Evolutionary conservation across 495 filamentous ascomycete genomes (phyloP).

Genomic region (Mycothermus thermophilus): DNA sequence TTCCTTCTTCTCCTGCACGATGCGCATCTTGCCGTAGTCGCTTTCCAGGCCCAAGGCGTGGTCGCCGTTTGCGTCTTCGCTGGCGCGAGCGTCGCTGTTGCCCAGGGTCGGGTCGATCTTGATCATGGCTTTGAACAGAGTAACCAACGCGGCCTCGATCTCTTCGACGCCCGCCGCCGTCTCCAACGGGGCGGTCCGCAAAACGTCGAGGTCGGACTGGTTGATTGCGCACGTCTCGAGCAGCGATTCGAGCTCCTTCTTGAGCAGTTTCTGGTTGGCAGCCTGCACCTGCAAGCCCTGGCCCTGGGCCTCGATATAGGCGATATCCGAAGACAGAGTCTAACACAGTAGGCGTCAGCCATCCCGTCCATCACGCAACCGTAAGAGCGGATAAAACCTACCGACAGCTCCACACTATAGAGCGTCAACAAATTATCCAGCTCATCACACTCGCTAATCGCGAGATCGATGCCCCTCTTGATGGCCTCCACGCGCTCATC

Average conservation of each 20-base stretch:
- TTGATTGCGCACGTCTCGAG: conserved; percentile 82
- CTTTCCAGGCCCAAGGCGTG: conserved; percentile 48
- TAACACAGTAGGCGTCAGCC: conserved; percentile 29
- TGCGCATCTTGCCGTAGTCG: conserved; percentile 81
- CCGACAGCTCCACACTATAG: conserved; percentile 85
- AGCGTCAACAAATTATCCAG: conserved; percentile 84
- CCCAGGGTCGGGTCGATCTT: conserved; percentile 77
- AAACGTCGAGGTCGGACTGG: conserved; percentile 51
- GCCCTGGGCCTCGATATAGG: conserved; percentile 92
- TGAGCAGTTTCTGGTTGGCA: conserved; percentile 89
- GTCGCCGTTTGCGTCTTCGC: conserved; percentile 35
- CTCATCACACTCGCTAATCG: conserved; percentile 88
- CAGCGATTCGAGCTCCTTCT: conserved; percentile 69
- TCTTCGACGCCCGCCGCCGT: conserved; percentile 53
- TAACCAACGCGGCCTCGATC: conserved; percentile 63
- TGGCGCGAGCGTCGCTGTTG: conserved; percentile 36
- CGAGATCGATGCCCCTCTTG: conserved; percentile 69
- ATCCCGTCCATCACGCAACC: conserved; percentile 10
- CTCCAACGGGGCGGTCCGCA: conserved; percentile 62
- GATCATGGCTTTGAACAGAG: conserved; percentile 82
- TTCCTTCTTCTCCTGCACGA: conserved; percentile 85
- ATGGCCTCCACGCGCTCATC: conserved; percentile 78
- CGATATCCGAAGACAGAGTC: conserved; percentile 89
- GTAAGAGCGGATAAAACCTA: conserved; percentile 32
- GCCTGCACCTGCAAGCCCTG: conserved; percentile 94